Evolutionary conservation across 495 filamentous ascomycete species (phyloP), one percentile per base, ranked within the genome.

Genomic region (Gamarada debralockiae): DNA sequence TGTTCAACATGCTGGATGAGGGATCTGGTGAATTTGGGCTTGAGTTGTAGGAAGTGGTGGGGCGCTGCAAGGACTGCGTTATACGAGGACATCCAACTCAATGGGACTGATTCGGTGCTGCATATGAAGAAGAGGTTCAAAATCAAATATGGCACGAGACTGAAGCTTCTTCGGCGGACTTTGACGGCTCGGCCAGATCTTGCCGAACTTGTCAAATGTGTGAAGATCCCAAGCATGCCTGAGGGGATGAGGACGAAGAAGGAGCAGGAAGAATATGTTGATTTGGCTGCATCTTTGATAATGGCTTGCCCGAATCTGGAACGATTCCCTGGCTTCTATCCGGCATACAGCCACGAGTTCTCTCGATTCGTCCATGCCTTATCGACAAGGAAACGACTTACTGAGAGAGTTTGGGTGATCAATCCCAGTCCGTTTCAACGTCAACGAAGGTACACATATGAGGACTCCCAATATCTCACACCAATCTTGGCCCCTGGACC

Each of bases 281-380:
- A 92, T 57, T 52, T 87, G 29, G 73, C 92, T 3, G 87, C 89
- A 4, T 90, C 88, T 5, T 69, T 97, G 23, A 80, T 96, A 24
- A 91, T 91, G 84, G 81, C 84, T 4, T 96, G 90, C 63, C 89
- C 89, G 9, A 92, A 93, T 62, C 69, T 97, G 34, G 89, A 95
- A 62, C 73, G 78, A 37, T 68, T 95, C 15, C 66, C 83, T 29
- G 90, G 90, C 2, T 80, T 84, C 56, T 81, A 86, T 60, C 77
- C 84, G 7, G 72, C 79, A 7, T 90, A 90, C 61, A 74, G 81
- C 43, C 85, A 89, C 62, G 74, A 81, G 38, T 90, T 86, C 56
- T 84, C 87, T 60, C 84, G 87, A 34, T 65, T 91, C 8, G 84
- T 85, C 17, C 81, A 92, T 61, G 89, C 90, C 1, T 67, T 97